Evolutionary conservation across 2,329 filamentous ascomycete species (phyloP).

Genomic region (Stachybotrys chartarum): DNA sequence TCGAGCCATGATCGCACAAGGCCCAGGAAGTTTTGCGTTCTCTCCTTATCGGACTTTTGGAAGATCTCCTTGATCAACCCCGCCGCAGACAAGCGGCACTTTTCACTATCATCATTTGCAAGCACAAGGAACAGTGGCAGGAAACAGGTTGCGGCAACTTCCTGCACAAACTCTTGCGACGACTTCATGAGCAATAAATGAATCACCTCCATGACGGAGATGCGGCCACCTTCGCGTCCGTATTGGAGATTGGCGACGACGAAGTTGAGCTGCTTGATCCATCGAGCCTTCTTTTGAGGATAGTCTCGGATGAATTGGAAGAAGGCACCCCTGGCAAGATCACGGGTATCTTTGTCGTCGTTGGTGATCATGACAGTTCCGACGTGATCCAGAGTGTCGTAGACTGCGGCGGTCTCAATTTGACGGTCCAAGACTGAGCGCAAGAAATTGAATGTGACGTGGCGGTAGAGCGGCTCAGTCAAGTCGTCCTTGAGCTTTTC

Average conservation of each 20-base stretch:
- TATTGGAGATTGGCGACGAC: conserved; percentile 88
- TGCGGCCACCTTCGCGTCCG: conserved; percentile 75
- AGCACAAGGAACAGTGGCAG: conserved; percentile 78
- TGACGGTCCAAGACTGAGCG: conserved; percentile 80
- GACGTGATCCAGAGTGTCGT: conserved; percentile 85
- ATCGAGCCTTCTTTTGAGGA: conserved; percentile 82
- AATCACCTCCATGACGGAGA: conserved; percentile 89
- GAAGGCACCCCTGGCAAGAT: conserved; percentile 82
- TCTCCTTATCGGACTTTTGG: conserved; percentile 66
- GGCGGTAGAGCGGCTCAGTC: conserved; percentile 85
- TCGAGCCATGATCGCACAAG: conserved; percentile 71
- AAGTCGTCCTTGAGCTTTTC: conserved; percentile 79
- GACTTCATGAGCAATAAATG: conserved; percentile 83
- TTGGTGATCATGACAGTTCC: conserved; percentile 94
- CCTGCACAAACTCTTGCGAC: conserved; percentile 72
- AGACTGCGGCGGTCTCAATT: conserved; percentile 78
- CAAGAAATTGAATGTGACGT: conserved; percentile 91
- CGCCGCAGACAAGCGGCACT: conserved; percentile 76
- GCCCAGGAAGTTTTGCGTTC: conserved; percentile 60
- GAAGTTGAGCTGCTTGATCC: conserved; percentile 84
- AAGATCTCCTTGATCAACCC: conserved; percentile 77
- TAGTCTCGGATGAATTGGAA: conserved; percentile 94
- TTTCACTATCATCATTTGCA: conserved; percentile 79
- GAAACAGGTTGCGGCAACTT: conserved; percentile 76
- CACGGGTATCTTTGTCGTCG: conserved; percentile 79